Evolutionary conservation across 768 basidiomycete genomes (phyloP), one percentile per base, ranked within the genome.

Genomic region (Cubamyces lactineus): DNA sequence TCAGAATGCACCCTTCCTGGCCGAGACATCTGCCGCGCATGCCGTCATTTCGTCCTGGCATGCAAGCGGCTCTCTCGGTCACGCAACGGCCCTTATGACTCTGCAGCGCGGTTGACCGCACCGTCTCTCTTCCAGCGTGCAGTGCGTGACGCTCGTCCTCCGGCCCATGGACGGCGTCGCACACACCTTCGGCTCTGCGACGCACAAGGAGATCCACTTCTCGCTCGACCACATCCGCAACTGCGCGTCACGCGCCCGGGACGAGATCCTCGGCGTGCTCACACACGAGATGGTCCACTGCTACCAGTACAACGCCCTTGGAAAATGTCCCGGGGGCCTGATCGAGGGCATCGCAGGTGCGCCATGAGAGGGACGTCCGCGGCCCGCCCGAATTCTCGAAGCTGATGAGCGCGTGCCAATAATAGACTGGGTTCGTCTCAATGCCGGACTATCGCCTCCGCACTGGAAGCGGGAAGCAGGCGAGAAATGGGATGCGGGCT

Each of bases 301-400:
- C 69, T 92, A 80, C 70, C 91, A 92, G 69, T 83, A 85, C 73
- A 80, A 89, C 66, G 88, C 80, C 1, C 69, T 75, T 23, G 85
- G 78, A 24, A 82, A 80, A 45, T 86, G 83, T 65, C 88, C 89
- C 0, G 81, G 83, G 1, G 91, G 91, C 1, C 75, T 94, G 49
- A 84, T 91, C 63, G 91, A 94, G 69, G 91, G 91, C 19, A 80
- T 94, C 26, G 91, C 91, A 72, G 90, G 90, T 88, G 61, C 45
- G 77, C 63, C 16, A n/a, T 28, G 42, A 57, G 45, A 9, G 5
- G 34, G 34, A 34, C 11, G 1, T 34, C 34, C 9, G 34, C 34
- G 34, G 34, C 34, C 34, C 34, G 34, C 34, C 34, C 34, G 34
- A 28, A 28, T 3, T 28, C n/a, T n/a, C 28, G 28, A 34, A 34